Evolutionary conservation across 2,329 filamentous ascomycete species (phyloP), one percentile per base, ranked within the genome.

Genomic region (Aspergillus proliferans): DNA sequence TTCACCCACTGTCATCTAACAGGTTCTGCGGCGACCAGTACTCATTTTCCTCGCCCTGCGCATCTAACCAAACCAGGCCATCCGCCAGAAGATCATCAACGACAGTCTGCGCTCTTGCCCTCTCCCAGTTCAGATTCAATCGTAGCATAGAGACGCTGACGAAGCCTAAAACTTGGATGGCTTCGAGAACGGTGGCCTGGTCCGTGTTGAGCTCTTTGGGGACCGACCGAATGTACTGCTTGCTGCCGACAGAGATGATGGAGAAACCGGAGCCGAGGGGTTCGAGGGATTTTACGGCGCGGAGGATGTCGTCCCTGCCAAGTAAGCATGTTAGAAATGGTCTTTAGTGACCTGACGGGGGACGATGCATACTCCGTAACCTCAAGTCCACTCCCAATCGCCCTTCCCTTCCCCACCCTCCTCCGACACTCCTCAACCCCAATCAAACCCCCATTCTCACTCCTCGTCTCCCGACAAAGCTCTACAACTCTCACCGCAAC

Each of bases 131-230:
- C 24, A 98, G 71, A 66, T 98, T 98, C 45, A 86, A 73, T 71
- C 87, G 85, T 47, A 98, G 72, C 87, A 97, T 94, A 1, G 86
- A 87, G 14, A 95, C 82, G 50, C 86, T 95, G 46, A 97, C 87
- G 63, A 89, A 95, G 1, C 93, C 92, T 8, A 96, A 75, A 8
- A 96, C 77, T 69, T 96, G 89, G 6, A 89, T 88, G 1, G 87
- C 91, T 74, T 97, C 93, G 6, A 98, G 79, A 10, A 95, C 92
- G 2, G 86, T 88, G 45, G 87, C 88, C 74, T 98, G 93, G 67
- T 98, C 93, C 12, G 83, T 91, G 67, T 95, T 96, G 53, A 98
- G 79, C 71, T 98, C 93, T 67, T 94, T 93, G 1, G 93, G 93
- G 38, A 98, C 85, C 3, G 89, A 95, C 24, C 93, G 83, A 47